phyloP scores from a whole-genome alignment of 768 basidiomycete genomes.

The Hericium rajendrae region DNA sequence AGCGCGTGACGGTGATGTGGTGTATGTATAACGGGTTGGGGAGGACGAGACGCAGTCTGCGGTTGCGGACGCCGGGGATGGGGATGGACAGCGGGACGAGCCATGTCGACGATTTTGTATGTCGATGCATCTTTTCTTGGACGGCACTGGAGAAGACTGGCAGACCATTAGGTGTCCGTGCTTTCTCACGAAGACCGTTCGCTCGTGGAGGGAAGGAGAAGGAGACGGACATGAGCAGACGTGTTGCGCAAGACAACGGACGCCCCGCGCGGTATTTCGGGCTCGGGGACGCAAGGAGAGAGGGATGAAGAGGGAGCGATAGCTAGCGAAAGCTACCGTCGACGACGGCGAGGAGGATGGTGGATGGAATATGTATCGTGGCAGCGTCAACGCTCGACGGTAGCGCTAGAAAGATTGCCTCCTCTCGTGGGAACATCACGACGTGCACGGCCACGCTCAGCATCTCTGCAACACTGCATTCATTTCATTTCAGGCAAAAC shows the following conservation, averaged over 20 bases:
- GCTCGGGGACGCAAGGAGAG: not conserved
- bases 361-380: not conserved
- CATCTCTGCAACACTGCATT: not conserved
- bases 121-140: conserved; percentile 54
- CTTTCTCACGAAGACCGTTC: conserved; percentile 37
- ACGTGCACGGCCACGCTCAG: too few species aligned
- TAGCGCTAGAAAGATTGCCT: not conserved
- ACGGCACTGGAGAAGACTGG: conserved; percentile 47
- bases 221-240: conserved; percentile 24
- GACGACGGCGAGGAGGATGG: too few species aligned
- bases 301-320: not conserved
- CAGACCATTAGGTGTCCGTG: conserved; percentile 32
- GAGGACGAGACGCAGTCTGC: conserved; percentile 45
- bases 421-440: not conserved
- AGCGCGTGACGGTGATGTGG: conserved; percentile 42
- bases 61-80: conserved; percentile 49
- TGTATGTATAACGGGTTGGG: conserved; percentile 56
- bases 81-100: conserved; percentile 48
- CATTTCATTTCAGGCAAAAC: not conserved
- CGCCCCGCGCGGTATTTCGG: not conserved
- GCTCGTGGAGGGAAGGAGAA: conserved; percentile 36
- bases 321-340: not conserved
- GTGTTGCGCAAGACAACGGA: not conserved
- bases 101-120: conserved; percentile 39
- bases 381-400: not conserved